Evolutionary conservation across 352 stramenopile genomes (phyloP).

Genomic region (Paralagenidium karlingii): DNA sequence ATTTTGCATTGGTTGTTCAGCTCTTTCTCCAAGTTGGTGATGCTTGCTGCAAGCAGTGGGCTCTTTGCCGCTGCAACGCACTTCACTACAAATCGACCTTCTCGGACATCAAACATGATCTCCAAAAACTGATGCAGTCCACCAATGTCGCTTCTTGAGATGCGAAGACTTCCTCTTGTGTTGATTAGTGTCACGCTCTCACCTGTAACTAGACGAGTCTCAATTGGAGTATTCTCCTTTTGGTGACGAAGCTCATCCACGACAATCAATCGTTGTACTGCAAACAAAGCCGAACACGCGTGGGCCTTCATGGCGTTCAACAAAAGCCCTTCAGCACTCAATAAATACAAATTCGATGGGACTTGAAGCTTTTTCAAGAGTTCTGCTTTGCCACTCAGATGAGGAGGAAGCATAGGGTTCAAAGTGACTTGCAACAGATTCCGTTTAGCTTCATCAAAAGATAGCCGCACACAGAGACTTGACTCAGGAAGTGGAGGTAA

Average conservation of each 20-base stretch:
- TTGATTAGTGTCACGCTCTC: constrained; percentile 55
- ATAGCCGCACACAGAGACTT: constrained; percentile 8
- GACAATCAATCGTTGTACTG: constrained; percentile 50
- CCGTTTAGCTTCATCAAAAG: not conserved
- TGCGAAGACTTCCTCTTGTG: constrained; percentile 40
- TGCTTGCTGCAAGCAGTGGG: constrained; percentile 24
- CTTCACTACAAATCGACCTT: too few species aligned
- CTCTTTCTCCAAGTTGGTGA: constrained; percentile 55
- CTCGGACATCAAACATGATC: constrained; percentile 70
- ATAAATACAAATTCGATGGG: constrained; percentile 62
- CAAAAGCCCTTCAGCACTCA: constrained; percentile 65
- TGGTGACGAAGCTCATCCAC: constrained; percentile 8
- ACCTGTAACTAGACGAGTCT: constrained; percentile 29
- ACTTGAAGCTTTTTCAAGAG: constrained; percentile 50
- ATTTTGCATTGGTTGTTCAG: constrained; percentile 75
- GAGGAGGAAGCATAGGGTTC: constrained; percentile 48
- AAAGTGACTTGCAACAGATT: constrained; percentile 49
- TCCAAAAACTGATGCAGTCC: constrained; percentile 65
- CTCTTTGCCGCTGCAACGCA: constrained; percentile 24
- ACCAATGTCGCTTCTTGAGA: constrained; percentile 58
- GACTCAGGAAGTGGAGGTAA: constrained; percentile 39
- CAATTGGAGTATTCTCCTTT: constrained; percentile 16
- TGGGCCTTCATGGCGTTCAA: constrained; percentile 67
- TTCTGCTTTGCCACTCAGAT: constrained; percentile 31
- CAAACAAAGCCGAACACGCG: constrained; percentile 56